A percentile compares a stretch with the other conserved stretches of the same genome.
Conservation (phyloP, 148 eudicot genomes). For the Polygonum maritimum region DNA sequence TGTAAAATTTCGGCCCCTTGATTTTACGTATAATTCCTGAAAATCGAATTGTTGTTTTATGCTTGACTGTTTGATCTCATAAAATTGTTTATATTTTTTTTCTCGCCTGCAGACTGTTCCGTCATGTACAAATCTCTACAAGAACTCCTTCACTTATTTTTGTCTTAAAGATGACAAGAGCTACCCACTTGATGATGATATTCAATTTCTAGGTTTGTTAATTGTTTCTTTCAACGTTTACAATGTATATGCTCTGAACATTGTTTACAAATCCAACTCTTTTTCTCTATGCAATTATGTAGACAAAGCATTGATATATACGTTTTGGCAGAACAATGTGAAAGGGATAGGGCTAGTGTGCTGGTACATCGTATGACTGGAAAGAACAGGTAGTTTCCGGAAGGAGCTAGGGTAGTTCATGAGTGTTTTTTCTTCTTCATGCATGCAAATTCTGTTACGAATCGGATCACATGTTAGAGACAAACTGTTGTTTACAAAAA, state of each 20-base stretch:
- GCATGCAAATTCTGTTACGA: background rate
- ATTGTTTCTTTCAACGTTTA: constrained; percentile 1
- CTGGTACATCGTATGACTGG: constrained; percentile 98
- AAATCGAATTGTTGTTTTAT: background rate
- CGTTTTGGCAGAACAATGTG: constrained; percentile 76
- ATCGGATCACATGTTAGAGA: background rate
- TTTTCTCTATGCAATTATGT: background rate
- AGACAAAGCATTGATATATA: background rate
- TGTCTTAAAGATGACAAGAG: no score
- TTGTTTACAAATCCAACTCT: background rate
- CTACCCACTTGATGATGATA: no score
- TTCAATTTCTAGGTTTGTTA: constrained; percentile 65
- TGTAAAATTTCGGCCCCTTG: no score
- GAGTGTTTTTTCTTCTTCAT: background rate
- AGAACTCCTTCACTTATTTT: constrained; percentile 54
- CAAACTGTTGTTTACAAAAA: background rate
- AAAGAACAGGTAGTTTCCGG: constrained; percentile 52
- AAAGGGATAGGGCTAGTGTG: constrained; percentile 83
- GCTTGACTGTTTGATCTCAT: background rate
- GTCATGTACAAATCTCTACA: constrained; percentile 90
- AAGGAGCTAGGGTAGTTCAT: no score
- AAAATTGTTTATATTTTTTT: constrained; percentile 11
- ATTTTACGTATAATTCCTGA: background rate
- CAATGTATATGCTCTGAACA: background rate
- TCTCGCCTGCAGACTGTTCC: constrained; percentile 74